A percentile compares a stretch with the other conserved stretches of the same genome.
phyloP scores from a whole-genome alignment of 495 filamentous ascomycete species.

The Usnea hakonensis region DNA sequence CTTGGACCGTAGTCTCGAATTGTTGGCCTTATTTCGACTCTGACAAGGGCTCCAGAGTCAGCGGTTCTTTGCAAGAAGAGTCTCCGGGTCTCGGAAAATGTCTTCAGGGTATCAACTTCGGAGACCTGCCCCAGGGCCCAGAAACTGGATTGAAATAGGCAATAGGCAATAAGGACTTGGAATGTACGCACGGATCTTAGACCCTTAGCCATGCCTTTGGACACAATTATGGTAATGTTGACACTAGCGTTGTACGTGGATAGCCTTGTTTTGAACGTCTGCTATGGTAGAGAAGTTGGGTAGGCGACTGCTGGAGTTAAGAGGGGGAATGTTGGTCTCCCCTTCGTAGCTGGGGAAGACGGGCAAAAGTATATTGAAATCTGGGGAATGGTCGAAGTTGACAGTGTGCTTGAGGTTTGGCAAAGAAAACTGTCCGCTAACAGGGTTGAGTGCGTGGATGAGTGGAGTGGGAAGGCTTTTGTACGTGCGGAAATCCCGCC shows the following conservation, averaged over 20 bases:
- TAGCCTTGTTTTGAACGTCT: neutral
- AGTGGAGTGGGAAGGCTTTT: neutral
- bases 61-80: no score
- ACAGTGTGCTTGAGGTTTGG: neutral
- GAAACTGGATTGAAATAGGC: no score
- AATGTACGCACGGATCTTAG: no score
- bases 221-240: no score
- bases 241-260: neutral
- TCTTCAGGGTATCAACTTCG: no score
- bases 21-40: constrained; percentile 69
- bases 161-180: no score
- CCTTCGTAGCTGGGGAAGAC: neutral
- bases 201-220: constrained; percentile 67
- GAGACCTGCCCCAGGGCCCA: no score
- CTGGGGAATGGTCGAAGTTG: neutral
- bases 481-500: neutral
- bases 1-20: constrained; percentile 60
- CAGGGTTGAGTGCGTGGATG: neutral
- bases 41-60: no score
- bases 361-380: neutral
- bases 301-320: neutral
- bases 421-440: no score
- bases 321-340: neutral
- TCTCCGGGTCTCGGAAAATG: no score
- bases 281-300: neutral